A percentile compares a stretch with the other conserved stretches of the same genome.
These are phyloP conservation scores for Benincasa hispida DNA, from an alignment of 306 rosid genomes.

Conservation along the genomic window DNA sequence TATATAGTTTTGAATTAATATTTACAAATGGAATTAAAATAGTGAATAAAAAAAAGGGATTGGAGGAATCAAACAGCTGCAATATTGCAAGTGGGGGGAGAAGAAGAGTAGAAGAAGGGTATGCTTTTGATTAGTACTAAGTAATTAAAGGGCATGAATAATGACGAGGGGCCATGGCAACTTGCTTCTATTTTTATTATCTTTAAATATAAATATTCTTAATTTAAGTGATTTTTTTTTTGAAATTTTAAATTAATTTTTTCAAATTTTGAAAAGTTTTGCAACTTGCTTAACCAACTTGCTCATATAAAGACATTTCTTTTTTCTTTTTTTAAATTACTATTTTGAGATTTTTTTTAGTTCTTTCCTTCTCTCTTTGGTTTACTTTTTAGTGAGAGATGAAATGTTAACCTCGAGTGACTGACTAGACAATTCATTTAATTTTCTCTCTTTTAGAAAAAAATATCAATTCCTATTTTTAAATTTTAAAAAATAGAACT, in stretches of 20 bases:
- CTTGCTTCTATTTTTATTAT: neutral
- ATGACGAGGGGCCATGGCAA: neutral
- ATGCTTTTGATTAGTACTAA: neutral
- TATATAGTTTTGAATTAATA: too few relatives aligned
- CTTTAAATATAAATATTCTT: neutral
- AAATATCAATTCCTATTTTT: too few relatives aligned
- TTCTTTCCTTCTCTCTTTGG: neutral
- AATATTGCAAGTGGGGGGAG: neutral
- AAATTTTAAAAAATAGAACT: too few relatives aligned
- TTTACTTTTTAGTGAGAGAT: neutral
- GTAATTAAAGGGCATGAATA: too few relatives aligned
- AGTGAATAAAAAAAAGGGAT: neutral
- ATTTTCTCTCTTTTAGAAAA: neutral
- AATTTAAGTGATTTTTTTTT: neutral
- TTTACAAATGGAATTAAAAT: neutral
- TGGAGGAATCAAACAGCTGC: constrained; percentile 6
- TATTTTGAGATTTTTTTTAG: neutral
- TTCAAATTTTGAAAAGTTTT: neutral
- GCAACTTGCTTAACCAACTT: constrained; percentile 6
- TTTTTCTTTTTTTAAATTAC: neutral
- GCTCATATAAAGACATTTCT: neutral
- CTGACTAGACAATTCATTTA: neutral
- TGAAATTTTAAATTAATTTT: neutral
- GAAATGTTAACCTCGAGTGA: neutral
- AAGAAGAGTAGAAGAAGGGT: neutral